Evolutionary conservation across 805 yeast species (phyloP), one percentile per base, ranked within the genome.

Genomic region (Nakazawaea pomicola): DNA sequence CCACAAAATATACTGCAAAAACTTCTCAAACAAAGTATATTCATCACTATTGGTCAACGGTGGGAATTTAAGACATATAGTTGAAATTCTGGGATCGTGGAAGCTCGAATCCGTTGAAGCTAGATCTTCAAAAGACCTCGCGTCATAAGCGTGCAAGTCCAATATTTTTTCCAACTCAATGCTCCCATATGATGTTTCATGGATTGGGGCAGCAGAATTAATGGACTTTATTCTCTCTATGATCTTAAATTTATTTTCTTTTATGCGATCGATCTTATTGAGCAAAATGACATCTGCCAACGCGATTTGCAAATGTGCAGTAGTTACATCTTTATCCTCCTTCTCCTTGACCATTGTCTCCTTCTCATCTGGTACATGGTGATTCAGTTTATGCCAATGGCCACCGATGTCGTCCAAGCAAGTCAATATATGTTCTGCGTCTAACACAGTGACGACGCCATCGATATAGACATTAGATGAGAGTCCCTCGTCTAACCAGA

Each of bases 401-500:
- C 85, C 82, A 3, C 84, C 87, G 14, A 66, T 63, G 49, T 88
- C 97, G 43, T 76, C 80, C 23, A 91, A 64, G 47, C 85, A 80
- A 40, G 64, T 64, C 14, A 70, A 52, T 18, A 91, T 80, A 53
- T 88, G 80, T 36, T 72, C 78, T 2, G 80, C 57, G 57, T 91
- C 98, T 31, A 93, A 66, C 2, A 91, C 97, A 0, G 96, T 84
- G 11, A 93, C 74, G 4, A 91, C 87, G 0, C 96, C 96, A 60
- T 91, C 98, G 24, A 93, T 81, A 57, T 86, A 85, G 2, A 93
- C 88, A 49, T 80, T 81, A 4, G 95, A 80, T 12, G 81, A 72
- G 44, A 93, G 67, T 0, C 90, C 97, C 18, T 86, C 91, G 58
- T 93, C 99, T 23, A 90, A 70, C 99, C 99, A 93, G 61, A 93